Evolutionary conservation across 1,284 basidiomycete genomes (phyloP).

Genomic region (Singerocomus inundabilis): DNA sequence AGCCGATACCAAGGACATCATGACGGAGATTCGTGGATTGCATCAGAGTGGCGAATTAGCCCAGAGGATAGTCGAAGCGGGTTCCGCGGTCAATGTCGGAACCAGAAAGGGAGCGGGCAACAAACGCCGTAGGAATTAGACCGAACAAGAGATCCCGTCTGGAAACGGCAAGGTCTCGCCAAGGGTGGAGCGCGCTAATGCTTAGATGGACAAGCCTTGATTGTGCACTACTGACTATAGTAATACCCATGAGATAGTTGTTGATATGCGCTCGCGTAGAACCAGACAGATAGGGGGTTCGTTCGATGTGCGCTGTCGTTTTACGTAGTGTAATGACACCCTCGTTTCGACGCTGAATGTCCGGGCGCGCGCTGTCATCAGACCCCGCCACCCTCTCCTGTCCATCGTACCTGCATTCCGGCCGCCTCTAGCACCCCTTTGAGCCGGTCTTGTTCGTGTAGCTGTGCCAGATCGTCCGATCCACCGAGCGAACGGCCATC

Average conservation of each 20-base stretch:
- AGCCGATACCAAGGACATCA: constrained; percentile 37
- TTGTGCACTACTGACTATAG: too few relatives aligned
- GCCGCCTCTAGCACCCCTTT: constrained; percentile 6
- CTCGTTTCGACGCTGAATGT: too few relatives aligned
- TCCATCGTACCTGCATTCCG: constrained; percentile 18
- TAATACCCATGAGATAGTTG: too few relatives aligned
- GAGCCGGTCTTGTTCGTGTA: constrained; percentile 21
- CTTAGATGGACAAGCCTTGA: too few relatives aligned
- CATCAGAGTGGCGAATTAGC: constrained; percentile 52
- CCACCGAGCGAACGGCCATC: constrained; percentile 70
- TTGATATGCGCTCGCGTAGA: too few relatives aligned
- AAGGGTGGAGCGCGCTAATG: too few relatives aligned
- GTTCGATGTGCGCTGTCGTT: too few relatives aligned
- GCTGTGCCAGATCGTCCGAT: constrained; percentile 55
- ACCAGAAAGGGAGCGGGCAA: constrained; percentile 47
- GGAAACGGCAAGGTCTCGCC: constrained; percentile 2
- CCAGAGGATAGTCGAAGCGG: constrained; percentile 51
- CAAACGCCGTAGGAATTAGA: constrained; percentile 3
- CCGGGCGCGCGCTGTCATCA: too few relatives aligned
- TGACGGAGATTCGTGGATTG: constrained; percentile 55
- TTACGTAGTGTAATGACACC: too few relatives aligned
- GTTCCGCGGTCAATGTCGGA: constrained; percentile 56
- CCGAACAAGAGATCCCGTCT: constrained; percentile 5
- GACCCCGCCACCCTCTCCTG: constrained; percentile 6
- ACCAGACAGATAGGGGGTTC: too few relatives aligned